Percentiles rank a stretch among this genome's conserved stretches.
Evolutionary conservation across 331 rosid species (phyloP).

Genomic region (Quercus tomentella): DNA sequence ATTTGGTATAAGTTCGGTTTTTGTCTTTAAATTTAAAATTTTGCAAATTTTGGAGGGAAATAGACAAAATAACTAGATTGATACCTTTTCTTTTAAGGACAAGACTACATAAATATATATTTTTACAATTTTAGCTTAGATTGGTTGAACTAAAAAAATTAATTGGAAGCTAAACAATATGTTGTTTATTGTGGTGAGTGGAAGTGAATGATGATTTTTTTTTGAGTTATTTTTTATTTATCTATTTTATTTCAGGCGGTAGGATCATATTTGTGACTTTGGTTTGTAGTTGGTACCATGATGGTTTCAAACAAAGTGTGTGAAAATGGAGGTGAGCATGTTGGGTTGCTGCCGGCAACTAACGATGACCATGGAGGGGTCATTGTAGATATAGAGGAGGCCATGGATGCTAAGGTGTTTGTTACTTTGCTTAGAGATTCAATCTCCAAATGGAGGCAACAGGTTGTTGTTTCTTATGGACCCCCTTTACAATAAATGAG

Average conservation of each 20-base stretch:
- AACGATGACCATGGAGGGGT: slow-evolving; percentile 31
- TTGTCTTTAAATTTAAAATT: too few species aligned
- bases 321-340: slow-evolving; percentile 22
- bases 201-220: not conserved
- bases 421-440: slow-evolving; percentile 26
- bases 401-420: slow-evolving; percentile 20
- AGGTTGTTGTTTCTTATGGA: not conserved
- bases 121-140: too few species aligned
- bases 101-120: too few species aligned
- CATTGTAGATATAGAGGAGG: slow-evolving; percentile 30
- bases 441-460: slow-evolving; percentile 22
- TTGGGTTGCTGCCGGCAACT: slow-evolving; percentile 19
- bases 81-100: too few species aligned
- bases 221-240: not conserved
- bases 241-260: not conserved
- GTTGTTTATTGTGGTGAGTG: too few species aligned
- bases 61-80: too few species aligned
- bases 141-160: too few species aligned
- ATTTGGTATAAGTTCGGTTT: too few species aligned
- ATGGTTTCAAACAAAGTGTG: slow-evolving; percentile 22
- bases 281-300: slow-evolving; percentile 31
- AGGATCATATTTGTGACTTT: slow-evolving; percentile 2
- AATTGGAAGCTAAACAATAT: too few species aligned
- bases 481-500: not conserved
- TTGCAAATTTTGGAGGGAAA: too few species aligned